These are phyloP conservation scores for Davidsoniella eucalypti DNA, from an alignment of 2,329 filamentous ascomycete species.

Conservation along the genomic window DNA sequence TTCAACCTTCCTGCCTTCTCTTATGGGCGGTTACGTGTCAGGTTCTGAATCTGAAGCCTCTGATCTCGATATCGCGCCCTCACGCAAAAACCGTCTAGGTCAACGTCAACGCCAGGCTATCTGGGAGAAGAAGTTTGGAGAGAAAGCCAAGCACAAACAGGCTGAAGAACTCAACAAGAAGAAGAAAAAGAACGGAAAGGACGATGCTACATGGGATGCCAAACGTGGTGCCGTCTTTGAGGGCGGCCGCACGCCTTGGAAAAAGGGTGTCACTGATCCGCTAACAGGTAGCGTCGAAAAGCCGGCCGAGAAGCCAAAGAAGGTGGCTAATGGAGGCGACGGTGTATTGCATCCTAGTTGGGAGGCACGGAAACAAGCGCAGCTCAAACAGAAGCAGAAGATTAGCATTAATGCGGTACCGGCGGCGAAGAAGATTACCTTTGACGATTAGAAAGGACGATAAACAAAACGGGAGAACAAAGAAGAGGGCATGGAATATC, in stretches of 20 bases:
- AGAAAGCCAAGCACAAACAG: conserved; percentile 49
- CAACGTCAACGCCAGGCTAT: conserved; percentile 65
- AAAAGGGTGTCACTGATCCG: conserved; percentile 27
- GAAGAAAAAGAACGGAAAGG: conserved; percentile 17
- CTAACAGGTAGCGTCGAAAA: conserved; percentile 14
- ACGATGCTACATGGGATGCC: conserved; percentile 38
- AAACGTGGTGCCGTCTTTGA: conserved; percentile 36
- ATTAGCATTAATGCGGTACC: conserved; percentile 34
- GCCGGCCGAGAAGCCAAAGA: conserved; percentile 18
- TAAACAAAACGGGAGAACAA: background rate
- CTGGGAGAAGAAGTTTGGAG: conserved; percentile 65
- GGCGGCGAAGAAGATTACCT: conserved; percentile 32
- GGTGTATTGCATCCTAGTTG: conserved; percentile 47
- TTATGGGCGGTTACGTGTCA: conserved; percentile 67
- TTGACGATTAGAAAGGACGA: conserved; percentile 24
- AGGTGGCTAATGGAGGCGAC: conserved; percentile 26
- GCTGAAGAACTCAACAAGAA: conserved; percentile 18
- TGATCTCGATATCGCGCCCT: conserved; percentile 44
- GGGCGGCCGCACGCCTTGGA: conserved; percentile 30
- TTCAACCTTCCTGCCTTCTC: conserved; percentile 54
- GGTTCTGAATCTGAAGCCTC: conserved; percentile 51
- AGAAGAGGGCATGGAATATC: background rate
- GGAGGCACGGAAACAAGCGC: conserved; percentile 43
- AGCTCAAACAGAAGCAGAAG: conserved; percentile 34
- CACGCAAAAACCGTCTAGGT: conserved; percentile 57